Evolutionary conservation across 352 stramenopile genomes (phyloP), one percentile per base, ranked within the genome.

Genomic region (Phytophthora chlamydospora): DNA sequence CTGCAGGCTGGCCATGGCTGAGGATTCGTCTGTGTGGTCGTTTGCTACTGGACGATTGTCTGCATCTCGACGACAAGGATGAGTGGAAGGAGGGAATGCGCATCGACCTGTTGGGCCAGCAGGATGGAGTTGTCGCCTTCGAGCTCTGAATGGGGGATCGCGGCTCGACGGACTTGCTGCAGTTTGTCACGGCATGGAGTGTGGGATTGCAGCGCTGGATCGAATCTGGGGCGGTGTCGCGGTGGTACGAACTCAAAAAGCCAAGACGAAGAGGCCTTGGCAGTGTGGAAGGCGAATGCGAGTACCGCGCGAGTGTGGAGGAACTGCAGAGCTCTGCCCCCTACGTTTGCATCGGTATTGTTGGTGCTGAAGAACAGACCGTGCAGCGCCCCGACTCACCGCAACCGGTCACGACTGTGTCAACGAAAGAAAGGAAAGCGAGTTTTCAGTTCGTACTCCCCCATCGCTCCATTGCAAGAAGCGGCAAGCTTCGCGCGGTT

Each of bases 381-480:
- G 11, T 29, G 21, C 39, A 59, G 17, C 45, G 29, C n/a, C n/a
- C 29, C 36, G 35, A 66, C 33, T 12, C 41, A 11, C 16, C 34
- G 1, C 29, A 38, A 38, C 34, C 14, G 24, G 41, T 46, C 39
- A 21, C 24, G 24, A 5, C 19, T 6, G 9, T 13, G 54, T 8
- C 53, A 16, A n/a, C 38, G 19, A 49, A 19, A 29, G 52, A 55
- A 62, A 5, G 43, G 2, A 47, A 44, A 36, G 24, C 40, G n/a
- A 11, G 31, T 11, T 84, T 87, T 50, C 61, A 42, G 0, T 72
- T 87, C 36, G 50, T 70, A 2, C 29, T 78, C 14, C 75, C 77
- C 3, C 32, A 58, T 34, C 48, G 52, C 4, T 57, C 49, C 9
- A 19, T 79, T 19, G 14, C 43, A 8, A 68, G 51, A 19, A 69